Evolutionary conservation across 2,329 filamentous ascomycete species (phyloP).

Genomic region (Colletotrichum cordylinicola): DNA sequence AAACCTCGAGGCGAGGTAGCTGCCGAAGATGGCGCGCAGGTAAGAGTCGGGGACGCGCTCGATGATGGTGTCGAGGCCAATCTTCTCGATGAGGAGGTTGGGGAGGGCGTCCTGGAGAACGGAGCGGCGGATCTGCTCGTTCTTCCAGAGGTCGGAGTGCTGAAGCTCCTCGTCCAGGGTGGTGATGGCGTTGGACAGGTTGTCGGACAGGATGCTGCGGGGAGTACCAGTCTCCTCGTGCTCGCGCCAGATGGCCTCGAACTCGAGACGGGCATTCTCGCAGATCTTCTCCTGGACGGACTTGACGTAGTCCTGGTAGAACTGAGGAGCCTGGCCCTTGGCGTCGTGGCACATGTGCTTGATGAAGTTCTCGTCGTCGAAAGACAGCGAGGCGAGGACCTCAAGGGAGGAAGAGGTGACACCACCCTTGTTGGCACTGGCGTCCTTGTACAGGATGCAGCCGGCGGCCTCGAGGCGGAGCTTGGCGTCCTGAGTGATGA

Average conservation of each 20-base stretch:
- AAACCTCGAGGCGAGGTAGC: conserved; percentile 92
- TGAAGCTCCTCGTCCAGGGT: conserved; percentile 96
- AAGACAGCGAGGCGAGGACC: conserved; percentile 91
- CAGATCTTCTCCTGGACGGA: conserved; percentile 90
- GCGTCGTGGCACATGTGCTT: conserved; percentile 91
- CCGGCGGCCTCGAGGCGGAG: conserved; percentile 94
- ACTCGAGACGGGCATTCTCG: conserved; percentile 90
- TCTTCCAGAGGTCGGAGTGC: conserved; percentile 88
- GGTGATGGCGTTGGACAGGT: conserved; percentile 91
- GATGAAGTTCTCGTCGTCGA: conserved; percentile 87
- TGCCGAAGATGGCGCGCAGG: conserved; percentile 93
- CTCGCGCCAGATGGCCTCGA: conserved; percentile 98
- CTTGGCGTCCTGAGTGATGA: conserved; percentile 98
- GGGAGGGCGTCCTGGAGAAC: conserved; percentile 89
- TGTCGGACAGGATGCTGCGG: conserved; percentile 89
- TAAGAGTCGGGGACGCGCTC: conserved; percentile 89
- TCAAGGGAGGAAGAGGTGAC: conserved; percentile 97
- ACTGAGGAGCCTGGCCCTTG: conserved; percentile 77
- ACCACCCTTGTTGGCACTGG: conserved; percentile 97
- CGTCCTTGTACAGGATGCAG: conserved; percentile 95
- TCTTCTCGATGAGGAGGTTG: conserved; percentile 81
- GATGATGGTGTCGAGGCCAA: conserved; percentile 89
- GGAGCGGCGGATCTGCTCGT: conserved; percentile 76
- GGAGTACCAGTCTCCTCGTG: conserved; percentile 80
- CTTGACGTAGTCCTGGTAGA: conserved; percentile 93